These are phyloP conservation scores for Cercospora zeae-maydis DNA, from an alignment of 2,329 filamentous ascomycete genomes.

Conservation along the genomic window DNA sequence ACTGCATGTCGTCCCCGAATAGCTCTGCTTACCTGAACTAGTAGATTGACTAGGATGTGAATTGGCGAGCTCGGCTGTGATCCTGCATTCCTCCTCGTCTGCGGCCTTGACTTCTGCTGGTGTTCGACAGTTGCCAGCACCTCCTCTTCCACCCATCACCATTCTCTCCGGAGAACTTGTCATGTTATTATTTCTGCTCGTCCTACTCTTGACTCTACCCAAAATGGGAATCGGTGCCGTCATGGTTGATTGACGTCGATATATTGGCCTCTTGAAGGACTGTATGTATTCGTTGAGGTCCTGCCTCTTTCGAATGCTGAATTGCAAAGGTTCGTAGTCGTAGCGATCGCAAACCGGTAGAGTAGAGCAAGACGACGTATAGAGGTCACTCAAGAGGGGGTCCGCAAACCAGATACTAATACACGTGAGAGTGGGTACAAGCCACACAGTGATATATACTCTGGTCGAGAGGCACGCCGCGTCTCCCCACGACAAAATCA, in stretches of 20 bases:
- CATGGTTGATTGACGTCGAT: constrained; percentile 4
- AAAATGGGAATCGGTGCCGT: constrained; percentile 9
- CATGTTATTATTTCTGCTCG: not conserved
- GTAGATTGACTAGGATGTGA: constrained; percentile 8
- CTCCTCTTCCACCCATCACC: constrained; percentile 20
- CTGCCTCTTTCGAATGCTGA: not conserved
- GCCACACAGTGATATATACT: constrained; percentile 1
- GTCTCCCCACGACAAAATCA: not conserved
- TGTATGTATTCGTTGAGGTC: not conserved
- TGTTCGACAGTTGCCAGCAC: constrained; percentile 19
- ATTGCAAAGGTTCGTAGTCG: not conserved
- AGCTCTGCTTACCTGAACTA: constrained; percentile 2
- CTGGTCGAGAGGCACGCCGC: constrained; percentile 6
- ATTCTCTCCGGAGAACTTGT: constrained; percentile 9
- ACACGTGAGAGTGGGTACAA: not conserved
- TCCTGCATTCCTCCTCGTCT: constrained; percentile 12
- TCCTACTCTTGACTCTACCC: constrained; percentile 7
- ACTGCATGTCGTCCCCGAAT: not conserved
- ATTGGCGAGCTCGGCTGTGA: constrained; percentile 16
- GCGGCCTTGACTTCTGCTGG: constrained; percentile 15
- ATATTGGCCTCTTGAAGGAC: not conserved
- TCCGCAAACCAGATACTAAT: not conserved
- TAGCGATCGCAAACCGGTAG: not conserved
- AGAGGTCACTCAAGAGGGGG: not conserved
- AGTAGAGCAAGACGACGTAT: not conserved